These are phyloP conservation scores for Macrolepiota fuliginosa DNA, from an alignment of 768 basidiomycete species.

Conservation along the genomic window DNA sequence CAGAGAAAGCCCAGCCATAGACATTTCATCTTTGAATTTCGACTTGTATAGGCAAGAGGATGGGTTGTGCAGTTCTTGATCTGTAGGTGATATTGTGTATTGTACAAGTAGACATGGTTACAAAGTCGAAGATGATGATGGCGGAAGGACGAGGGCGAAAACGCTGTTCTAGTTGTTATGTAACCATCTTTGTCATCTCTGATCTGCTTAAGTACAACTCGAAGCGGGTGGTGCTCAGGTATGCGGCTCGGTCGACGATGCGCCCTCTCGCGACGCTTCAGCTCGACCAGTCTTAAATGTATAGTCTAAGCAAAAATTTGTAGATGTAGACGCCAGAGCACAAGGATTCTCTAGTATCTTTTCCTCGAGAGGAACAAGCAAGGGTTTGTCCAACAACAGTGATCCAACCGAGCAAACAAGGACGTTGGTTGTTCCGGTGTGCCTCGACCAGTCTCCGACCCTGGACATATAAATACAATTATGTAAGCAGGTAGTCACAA, in stretches of 20 bases:
- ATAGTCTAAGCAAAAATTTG: neutral
- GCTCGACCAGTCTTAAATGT: neutral
- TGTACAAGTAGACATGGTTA: conserved; percentile 8
- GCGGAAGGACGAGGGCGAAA: conserved; percentile 29
- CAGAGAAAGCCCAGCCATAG: neutral
- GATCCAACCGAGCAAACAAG: neutral
- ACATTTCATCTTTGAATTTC: neutral
- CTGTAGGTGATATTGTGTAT: conserved; percentile 4
- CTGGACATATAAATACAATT: neutral
- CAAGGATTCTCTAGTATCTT: neutral
- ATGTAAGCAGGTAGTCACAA: neutral
- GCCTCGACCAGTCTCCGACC: neutral
- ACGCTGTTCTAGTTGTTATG: conserved; percentile 28
- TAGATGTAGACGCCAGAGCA: neutral
- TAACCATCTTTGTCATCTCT: conserved; percentile 40
- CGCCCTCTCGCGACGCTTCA: neutral
- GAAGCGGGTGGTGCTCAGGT: neutral
- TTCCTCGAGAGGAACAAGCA: neutral
- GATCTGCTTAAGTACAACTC: conserved; percentile 5
- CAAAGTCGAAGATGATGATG: conserved; percentile 11
- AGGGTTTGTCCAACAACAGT: neutral
- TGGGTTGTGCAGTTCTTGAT: neutral
- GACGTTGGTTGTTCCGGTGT: neutral
- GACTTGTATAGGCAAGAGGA: neutral
- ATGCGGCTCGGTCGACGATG: neutral